Evolutionary conservation across 345 rosid species (phyloP).

Genomic region (Populus nigra): DNA sequence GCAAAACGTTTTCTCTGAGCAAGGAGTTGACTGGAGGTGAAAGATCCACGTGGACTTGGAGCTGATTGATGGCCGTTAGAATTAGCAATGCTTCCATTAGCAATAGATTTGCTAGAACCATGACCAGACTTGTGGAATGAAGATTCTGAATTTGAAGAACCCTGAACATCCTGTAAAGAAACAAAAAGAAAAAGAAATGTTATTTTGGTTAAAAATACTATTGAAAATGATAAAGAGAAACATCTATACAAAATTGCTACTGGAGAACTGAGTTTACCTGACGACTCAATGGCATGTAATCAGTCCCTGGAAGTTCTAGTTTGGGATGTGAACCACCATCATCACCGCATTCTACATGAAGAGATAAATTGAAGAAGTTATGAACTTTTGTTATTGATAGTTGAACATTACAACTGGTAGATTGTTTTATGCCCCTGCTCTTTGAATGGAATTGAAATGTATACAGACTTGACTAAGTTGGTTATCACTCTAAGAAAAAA

Average conservation of each 20-base stretch:
- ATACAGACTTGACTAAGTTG: neutral
- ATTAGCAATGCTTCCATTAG: constrained; percentile 45
- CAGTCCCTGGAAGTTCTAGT: constrained; percentile 64
- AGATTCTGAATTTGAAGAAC: constrained; percentile 29
- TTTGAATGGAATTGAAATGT: too few species aligned
- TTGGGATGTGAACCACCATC: constrained; percentile 69
- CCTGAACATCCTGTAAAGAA: constrained; percentile 36
- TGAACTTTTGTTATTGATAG: neutral
- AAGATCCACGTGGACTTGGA: constrained; percentile 43
- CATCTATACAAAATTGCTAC: neutral
- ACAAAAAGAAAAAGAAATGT: neutral
- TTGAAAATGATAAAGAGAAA: neutral
- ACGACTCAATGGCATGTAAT: constrained; percentile 56
- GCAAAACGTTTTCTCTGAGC: constrained; percentile 75
- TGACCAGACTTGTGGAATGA: constrained; percentile 27
- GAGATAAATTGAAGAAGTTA: constrained; percentile 15
- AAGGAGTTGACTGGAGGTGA: constrained; percentile 49
- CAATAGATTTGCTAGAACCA: constrained; percentile 24
- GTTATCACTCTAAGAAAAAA: neutral
- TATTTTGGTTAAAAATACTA: neutral
- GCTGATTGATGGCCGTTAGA: constrained; percentile 35
- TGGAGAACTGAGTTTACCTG: constrained; percentile 41
- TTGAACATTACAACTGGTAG: neutral
- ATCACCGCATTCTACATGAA: constrained; percentile 49
- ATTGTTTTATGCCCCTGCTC: too few species aligned